Evolutionary conservation across 2,329 filamentous ascomycete species (phyloP), one percentile per base, ranked within the genome.

Genomic region (Coniosporium tulheliwenetii): DNA sequence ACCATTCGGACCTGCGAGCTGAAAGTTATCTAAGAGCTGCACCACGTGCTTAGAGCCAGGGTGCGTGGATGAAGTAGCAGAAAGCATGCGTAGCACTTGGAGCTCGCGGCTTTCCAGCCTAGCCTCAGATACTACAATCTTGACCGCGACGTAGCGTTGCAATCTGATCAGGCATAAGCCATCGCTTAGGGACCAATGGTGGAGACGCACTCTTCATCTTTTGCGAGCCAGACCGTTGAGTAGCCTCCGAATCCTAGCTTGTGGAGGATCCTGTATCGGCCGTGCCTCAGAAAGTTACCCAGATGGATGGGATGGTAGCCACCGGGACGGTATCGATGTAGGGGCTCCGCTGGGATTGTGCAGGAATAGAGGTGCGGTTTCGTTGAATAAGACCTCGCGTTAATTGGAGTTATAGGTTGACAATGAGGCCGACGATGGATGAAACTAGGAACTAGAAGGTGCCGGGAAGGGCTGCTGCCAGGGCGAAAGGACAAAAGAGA

Each of bases 1-100:
- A 9, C 66, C 64, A 49, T 70, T 70, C 5, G 63, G 64, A 8
- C 66, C 64, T 2, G 47, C 35, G 36, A 62, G 39, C 7, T 57
- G 32, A 32, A 69, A 68, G 13, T 51, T 16, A 44, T 65, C 57
- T 16, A 60, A 43, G 15, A 66, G 36, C 15, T 44, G 51, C 33
- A 63, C 55, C 9, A 64, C 32, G 51, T 65, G 47, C 31, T 43
- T 43, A 13, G 38, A 43, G 15, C 45, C 47, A 16, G 46, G 34
- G 10, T 49, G 34, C 36, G 30, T n/a, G 32, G 47, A 47, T 38
- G 41, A 13, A n/a, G 16, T 26, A 10, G 14, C 32, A 12, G 42
- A 38, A 34, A 52, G 10, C n/a, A 41, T 30, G n/a, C 39, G 42
- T 26, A 54, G 36, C 31, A 50, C 43, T 5, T 37, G 36, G 10